These are phyloP conservation scores for Ophiostoma quercus DNA, from an alignment of 2,329 filamentous ascomycete genomes.

Conservation along the genomic window DNA sequence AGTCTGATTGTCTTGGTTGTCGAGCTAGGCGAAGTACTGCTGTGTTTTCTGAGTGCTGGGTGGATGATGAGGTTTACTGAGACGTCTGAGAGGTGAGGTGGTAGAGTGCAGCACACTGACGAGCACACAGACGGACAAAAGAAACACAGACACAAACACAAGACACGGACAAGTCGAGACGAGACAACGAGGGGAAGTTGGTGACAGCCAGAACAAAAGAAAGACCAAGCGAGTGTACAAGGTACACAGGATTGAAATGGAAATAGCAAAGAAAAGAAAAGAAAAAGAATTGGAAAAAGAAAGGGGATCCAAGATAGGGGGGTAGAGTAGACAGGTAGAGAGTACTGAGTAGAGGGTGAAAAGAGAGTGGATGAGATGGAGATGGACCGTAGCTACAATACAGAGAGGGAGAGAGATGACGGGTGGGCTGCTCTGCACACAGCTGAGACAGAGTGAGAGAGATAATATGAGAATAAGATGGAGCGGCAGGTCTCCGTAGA, in stretches of 20 bases:
- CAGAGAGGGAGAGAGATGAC: background rate
- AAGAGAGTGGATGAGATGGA: background rate
- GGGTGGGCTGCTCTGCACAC: background rate
- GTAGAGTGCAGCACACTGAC: too few species aligned
- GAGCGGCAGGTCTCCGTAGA: background rate
- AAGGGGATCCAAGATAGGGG: constrained; percentile 14
- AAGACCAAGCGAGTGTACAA: constrained; percentile 9
- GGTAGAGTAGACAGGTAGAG: background rate
- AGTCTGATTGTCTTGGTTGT: constrained; percentile 12
- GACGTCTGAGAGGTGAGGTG: background rate
- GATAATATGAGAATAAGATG: background rate
- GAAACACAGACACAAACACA: too few species aligned
- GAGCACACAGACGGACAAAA: too few species aligned
- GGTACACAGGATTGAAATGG: background rate
- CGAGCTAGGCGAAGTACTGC: background rate
- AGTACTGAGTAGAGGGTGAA: background rate
- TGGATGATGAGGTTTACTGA: background rate
- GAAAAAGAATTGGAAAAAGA: background rate
- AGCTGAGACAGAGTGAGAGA: constrained; percentile 21
- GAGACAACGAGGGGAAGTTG: constrained; percentile 7
- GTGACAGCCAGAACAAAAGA: background rate
- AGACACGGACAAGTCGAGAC: background rate
- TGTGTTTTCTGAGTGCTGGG: too few species aligned
- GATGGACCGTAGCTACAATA: background rate
- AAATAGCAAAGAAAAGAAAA: background rate